phyloP scores from a whole-genome alignment of 2,329 filamentous ascomycete species.

The Penicillium sp. region DNA sequence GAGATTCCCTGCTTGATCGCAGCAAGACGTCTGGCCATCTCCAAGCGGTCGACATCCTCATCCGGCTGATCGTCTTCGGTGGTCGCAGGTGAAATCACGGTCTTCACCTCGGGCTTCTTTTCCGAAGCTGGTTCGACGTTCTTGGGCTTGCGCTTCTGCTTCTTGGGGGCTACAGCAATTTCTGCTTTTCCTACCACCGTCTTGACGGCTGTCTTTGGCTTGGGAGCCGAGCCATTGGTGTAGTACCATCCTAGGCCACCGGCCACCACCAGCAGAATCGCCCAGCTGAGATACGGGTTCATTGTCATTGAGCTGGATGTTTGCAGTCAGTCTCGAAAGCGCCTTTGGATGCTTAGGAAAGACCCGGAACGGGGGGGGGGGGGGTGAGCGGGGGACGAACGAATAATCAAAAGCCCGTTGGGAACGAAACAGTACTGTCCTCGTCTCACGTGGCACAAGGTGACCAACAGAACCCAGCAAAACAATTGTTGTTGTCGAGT shows the following conservation, averaged over 20 bases:
- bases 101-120: conserved; percentile 28
- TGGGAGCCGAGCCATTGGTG: conserved; percentile 29
- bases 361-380: too few species aligned
- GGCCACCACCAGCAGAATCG: conserved; percentile 38
- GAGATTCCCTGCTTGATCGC: conserved; percentile 64
- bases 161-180: conserved; percentile 29
- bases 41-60: conserved; percentile 61
- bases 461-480: too few species aligned
- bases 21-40: conserved; percentile 69
- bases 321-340: conserved; percentile 3
- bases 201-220: conserved; percentile 27
- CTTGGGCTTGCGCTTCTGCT: conserved; percentile 38
- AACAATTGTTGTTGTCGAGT: too few species aligned
- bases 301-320: conserved; percentile 25
- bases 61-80: conserved; percentile 38
- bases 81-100: conserved; percentile 23
- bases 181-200: conserved; percentile 32
- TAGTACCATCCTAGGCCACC: conserved; percentile 41
- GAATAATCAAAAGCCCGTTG: background rate
- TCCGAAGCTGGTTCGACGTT: conserved; percentile 23
- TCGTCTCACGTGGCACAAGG: too few species aligned
- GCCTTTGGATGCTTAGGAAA: too few species aligned
- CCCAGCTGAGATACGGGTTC: conserved; percentile 43
- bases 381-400: background rate
- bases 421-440: too few species aligned